Evolutionary conservation across 2,329 filamentous ascomycete genomes (phyloP).

Genomic region (Penicillium sp.): DNA sequence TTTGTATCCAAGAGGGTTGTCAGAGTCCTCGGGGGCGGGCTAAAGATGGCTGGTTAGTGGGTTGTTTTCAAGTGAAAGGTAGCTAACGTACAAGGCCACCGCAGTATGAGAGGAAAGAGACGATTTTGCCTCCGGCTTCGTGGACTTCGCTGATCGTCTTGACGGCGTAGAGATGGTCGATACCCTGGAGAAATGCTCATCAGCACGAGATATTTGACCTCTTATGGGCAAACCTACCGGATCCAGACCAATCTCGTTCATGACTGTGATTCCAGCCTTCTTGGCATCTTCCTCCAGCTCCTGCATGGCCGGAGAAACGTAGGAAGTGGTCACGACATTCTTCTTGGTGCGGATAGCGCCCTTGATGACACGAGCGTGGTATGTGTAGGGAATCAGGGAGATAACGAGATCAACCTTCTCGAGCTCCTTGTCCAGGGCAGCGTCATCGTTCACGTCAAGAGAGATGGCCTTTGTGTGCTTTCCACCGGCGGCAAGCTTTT

Average conservation of each 20-base stretch:
- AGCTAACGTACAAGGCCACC: slow-evolving; percentile 58
- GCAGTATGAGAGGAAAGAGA: slow-evolving; percentile 78
- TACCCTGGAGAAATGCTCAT: slow-evolving; percentile 20
- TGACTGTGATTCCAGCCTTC: slow-evolving; percentile 89
- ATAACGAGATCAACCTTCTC: slow-evolving; percentile 76
- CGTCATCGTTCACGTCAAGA: slow-evolving; percentile 74
- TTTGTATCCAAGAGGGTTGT: slow-evolving; percentile 92
- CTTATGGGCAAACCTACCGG: slow-evolving; percentile 21
- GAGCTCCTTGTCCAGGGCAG: slow-evolving; percentile 75
- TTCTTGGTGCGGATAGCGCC: slow-evolving; percentile 90
- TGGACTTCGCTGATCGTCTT: slow-evolving; percentile 81
- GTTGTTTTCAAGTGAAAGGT: neutral
- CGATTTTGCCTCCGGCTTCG: slow-evolving; percentile 77
- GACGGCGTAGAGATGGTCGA: slow-evolving; percentile 66
- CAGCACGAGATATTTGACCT: neutral
- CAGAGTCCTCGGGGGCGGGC: slow-evolving; percentile 67
- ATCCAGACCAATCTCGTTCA: slow-evolving; percentile 86
- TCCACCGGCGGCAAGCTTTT: slow-evolving; percentile 70
- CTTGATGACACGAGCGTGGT: slow-evolving; percentile 86
- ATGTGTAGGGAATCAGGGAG: slow-evolving; percentile 85
- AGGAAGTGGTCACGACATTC: slow-evolving; percentile 91
- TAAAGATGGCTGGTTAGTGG: neutral
- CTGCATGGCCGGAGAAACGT: slow-evolving; percentile 87
- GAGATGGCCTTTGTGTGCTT: slow-evolving; percentile 71
- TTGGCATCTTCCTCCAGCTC: slow-evolving; percentile 80